These are phyloP conservation scores for Tricholoma terreum DNA, from an alignment of 768 basidiomycete species.

Conservation along the genomic window DNA sequence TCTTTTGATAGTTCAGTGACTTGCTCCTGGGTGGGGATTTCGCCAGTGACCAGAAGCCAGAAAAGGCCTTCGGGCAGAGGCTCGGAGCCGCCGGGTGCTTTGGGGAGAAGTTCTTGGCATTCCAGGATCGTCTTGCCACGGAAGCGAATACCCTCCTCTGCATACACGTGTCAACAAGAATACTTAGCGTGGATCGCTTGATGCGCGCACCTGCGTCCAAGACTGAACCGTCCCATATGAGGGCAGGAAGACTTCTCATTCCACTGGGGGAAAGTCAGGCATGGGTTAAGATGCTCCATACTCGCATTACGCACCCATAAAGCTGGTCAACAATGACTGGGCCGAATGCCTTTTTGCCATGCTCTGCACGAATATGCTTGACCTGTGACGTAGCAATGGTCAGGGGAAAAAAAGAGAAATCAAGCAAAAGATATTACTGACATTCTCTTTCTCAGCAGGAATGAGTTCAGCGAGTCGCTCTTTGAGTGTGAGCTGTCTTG, in stretches of 20 bases:
- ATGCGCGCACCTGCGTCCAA: conserved; percentile 75
- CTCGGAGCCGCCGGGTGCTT: conserved; percentile 83
- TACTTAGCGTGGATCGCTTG: background rate
- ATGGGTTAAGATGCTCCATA: background rate
- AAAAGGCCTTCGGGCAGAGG: conserved; percentile 93
- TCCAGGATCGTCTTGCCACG: conserved; percentile 95
- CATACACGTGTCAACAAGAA: conserved; percentile 6
- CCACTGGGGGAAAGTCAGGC: conserved; percentile 45
- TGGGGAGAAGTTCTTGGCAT: conserved; percentile 81
- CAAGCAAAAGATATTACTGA: conserved; percentile 24
- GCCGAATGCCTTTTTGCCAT: conserved; percentile 93
- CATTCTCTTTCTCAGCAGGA: conserved; percentile 78
- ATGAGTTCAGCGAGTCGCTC: conserved; percentile 93
- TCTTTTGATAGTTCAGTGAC: conserved; percentile 83
- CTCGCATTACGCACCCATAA: conserved; percentile 58
- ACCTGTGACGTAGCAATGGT: conserved; percentile 45
- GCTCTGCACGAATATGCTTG: conserved; percentile 76
- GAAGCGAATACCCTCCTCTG: conserved; percentile 98
- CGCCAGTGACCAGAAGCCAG: conserved; percentile 94
- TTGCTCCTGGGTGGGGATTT: conserved; percentile 89
- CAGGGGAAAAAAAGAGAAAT: background rate
- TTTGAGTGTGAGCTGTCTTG: conserved; percentile 78
- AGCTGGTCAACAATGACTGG: conserved; percentile 89
- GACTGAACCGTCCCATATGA: conserved; percentile 98
- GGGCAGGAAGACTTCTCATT: conserved; percentile 86